Base-by-base conservation (phyloP, 768 basidiomycete species). In the Ramaria sp. region DNA sequence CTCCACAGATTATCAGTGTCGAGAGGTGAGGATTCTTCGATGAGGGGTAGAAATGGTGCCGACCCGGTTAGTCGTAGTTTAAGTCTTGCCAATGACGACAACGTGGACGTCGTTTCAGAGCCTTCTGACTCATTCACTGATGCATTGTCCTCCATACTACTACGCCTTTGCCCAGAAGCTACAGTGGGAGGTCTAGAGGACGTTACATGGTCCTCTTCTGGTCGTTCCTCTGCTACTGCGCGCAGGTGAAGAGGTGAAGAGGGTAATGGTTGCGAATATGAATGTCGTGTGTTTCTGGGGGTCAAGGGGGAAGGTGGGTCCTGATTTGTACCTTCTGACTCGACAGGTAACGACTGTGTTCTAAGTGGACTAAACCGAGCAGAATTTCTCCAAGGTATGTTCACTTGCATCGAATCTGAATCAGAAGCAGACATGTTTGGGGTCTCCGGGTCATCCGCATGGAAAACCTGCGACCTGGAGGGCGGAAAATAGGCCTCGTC, bases 391-490 rank as follows among this genome's bases (percentile, higher is more conserved):
- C 51, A 52, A 39, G 51, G 51, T 52, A 52, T 52, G 24, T 52
- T 52, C 24, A 52, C 51, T 39, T 52, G 51, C 37, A 52, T 37
- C 37, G 51, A 52, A 52, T 52, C 51, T 38, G 51, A 52, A 52
- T 52, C 51, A 7, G 51, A 37, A 22, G 51, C 33, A 37, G 51
- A 37, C 7, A 52, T 13, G 17, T 37, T 52, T 22, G 51, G 34
- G 9, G 51, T 52, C 34, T 52, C 51, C 33, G 11, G 15, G 12
- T 49, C 48, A 13, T 19, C 24, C 17, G 7, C 10, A 7, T 13
- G 20, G 24, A 43, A 7, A 9, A n/a, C 42, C 7, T 22, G 42
- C 42, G n/a, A 2, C 42, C 17, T 9, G 42, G 11, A 43, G 42
- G 20, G 42, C 20, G 42, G 42, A n/a, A 22, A n/a, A n/a, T 13